Base-by-base conservation (phyloP, 1,139 yeast species). In the Candida tetrigidarum region DNA sequence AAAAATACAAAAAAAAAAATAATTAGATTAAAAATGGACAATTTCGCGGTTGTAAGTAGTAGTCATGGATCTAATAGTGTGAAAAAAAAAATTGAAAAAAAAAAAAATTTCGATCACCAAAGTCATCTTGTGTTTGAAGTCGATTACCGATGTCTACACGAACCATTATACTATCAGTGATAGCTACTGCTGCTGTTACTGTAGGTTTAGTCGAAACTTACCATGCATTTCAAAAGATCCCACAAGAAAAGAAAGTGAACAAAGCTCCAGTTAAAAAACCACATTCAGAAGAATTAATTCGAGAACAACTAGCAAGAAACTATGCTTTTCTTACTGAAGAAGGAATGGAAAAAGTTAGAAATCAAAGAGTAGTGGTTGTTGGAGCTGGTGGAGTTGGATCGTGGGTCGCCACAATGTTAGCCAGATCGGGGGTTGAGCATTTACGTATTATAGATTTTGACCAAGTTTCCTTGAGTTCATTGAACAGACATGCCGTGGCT, bases 371-470 rank as follows among this genome's bases (percentile, higher is more conserved):
- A 2, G 86, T 90, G 3, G 87, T 93, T 14, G 97, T 93, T n/a
- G 99, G 99, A 23, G 96, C 93, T 8, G 99, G 99, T 43, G 99
- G 99, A 39, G 99, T 93, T 28, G 99, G 99, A 2, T 91, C 98
- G 0, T 92, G 97, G 95, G 96, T 86, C 9, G 86, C 91, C 6
- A 86, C 96, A 2, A 90, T 95, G 90, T 75, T 93, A 48, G 88
- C 88, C 1, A 81, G 99, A 56, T 87, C 96, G 7, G 99, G 99
- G 9, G 86, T 92, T 28, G 84, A 86, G 12, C 78, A 80, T 47
- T 67, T 93, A 44, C 78, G 92, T 55, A 77, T 93, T 50, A 84
- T 93, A 49, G 99, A 93, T 67, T 93, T 93, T 62, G 99, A 93
- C 66, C 99, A 93, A 66, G 97, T 93, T 29, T 84, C 97, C 1